Evolutionary conservation across 2,329 filamentous ascomycete species (phyloP).

Genomic region (Apiospora phragmitis): DNA sequence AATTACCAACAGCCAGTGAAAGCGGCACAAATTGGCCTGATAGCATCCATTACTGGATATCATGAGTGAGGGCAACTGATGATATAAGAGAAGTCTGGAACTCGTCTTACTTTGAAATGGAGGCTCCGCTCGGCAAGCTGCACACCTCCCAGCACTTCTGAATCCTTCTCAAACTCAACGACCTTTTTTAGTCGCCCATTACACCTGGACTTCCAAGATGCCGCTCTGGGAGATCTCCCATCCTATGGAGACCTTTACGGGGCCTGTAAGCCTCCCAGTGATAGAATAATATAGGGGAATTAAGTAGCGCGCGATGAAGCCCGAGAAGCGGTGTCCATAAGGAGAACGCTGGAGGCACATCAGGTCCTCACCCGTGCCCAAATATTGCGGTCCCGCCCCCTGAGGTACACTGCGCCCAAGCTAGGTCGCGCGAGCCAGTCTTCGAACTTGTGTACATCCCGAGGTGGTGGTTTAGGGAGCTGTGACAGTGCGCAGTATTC

Average conservation of each 20-base stretch:
- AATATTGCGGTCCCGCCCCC: too few relatives aligned
- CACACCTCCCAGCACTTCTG: not conserved
- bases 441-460: too few relatives aligned
- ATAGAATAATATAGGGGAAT: too few relatives aligned
- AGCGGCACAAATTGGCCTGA: not conserved
- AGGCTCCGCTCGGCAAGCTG: not conserved
- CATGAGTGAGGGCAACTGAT: not conserved
- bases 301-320: too few relatives aligned
- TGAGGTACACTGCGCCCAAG: too few relatives aligned
- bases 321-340: too few relatives aligned
- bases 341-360: too few relatives aligned
- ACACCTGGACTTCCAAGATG: not conserved
- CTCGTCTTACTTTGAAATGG: not conserved
- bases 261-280: too few relatives aligned
- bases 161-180: not conserved
- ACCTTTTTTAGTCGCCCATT: not conserved
- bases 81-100: not conserved
- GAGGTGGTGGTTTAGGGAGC: too few relatives aligned
- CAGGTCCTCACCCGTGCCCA: too few relatives aligned
- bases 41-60: not conserved
- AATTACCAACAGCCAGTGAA: not conserved
- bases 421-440: too few relatives aligned
- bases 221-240: not conserved
- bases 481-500: too few relatives aligned
- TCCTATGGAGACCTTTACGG: not conserved